Percentiles rank a stretch among this genome's conserved stretches.
Conservation (phyloP, 2,329 filamentous ascomycete genomes). For the Alternaria atra region DNA sequence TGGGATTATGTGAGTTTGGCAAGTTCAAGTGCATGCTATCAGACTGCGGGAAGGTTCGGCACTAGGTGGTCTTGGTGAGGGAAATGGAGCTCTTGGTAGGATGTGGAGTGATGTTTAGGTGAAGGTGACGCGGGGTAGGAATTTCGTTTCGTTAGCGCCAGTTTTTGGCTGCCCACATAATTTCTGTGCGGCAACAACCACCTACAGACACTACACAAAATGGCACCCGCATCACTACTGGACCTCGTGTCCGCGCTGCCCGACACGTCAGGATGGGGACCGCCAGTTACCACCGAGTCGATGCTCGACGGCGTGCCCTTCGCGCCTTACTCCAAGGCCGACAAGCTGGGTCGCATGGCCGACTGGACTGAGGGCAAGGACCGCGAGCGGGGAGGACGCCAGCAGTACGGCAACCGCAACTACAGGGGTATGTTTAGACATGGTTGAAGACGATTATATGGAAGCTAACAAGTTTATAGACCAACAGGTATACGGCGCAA, state of each 20-base stretch:
- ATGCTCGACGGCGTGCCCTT: constrained; percentile 95
- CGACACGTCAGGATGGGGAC: constrained; percentile 74
- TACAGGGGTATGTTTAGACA: constrained; percentile 74
- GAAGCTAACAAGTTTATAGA: constrained; percentile 63
- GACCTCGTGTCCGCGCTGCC: constrained; percentile 60
- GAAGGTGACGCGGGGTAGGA: constrained; percentile 21
- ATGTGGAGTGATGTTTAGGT: background rate
- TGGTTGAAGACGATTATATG: background rate
- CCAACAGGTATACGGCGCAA: constrained; percentile 95
- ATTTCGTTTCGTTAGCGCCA: constrained; percentile 25
- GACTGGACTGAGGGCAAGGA: constrained; percentile 97
- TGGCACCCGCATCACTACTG: constrained; percentile 58
- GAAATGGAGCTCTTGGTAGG: too few species aligned
- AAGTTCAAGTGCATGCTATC: too few species aligned
- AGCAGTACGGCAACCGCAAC: constrained; percentile 85
- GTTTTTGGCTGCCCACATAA: constrained; percentile 33
- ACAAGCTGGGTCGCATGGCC: constrained; percentile 98
- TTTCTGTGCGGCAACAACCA: constrained; percentile 30
- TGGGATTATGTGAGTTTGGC: too few species aligned
- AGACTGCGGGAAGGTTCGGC: too few species aligned
- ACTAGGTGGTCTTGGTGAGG: too few species aligned
- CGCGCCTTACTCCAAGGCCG: constrained; percentile 97
- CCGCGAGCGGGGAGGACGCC: constrained; percentile 78
- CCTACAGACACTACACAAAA: constrained; percentile 39
- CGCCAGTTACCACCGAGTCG: constrained; percentile 80